Evolutionary conservation across 1,139 yeast species (phyloP).

Genomic region (Zhuliangozyma parablackwelliae): DNA sequence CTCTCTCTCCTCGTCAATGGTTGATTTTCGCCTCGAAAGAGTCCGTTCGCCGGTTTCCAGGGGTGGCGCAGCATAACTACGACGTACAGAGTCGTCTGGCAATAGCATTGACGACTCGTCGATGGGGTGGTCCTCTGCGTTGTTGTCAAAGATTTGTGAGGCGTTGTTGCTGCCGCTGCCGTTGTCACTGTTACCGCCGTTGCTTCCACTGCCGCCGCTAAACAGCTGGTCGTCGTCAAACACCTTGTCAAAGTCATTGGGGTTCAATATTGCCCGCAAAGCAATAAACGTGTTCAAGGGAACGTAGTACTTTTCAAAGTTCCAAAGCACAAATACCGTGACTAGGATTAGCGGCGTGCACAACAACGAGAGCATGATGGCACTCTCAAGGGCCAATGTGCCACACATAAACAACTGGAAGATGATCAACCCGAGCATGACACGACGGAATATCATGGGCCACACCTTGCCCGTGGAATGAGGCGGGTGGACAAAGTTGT

Average conservation of each 20-base stretch:
- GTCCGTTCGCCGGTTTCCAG: not conserved
- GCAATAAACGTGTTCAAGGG: constrained; percentile 62
- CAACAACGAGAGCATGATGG: constrained; percentile 47
- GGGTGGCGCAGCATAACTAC: constrained; percentile 3
- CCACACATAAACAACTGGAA: constrained; percentile 69
- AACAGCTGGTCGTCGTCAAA: constrained; percentile 30
- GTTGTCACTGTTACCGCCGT: not conserved
- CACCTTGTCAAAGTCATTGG: constrained; percentile 37
- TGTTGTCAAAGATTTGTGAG: constrained; percentile 17
- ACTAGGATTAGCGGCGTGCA: constrained; percentile 51
- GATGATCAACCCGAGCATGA: constrained; percentile 55
- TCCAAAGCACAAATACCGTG: constrained; percentile 47
- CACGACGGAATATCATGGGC: constrained; percentile 63
- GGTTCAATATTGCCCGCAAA: constrained; percentile 53
- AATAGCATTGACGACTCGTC: constrained; percentile 28
- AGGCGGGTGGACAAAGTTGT: constrained; percentile 66
- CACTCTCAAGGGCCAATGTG: constrained; percentile 61
- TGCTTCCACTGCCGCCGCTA: constrained; percentile 1
- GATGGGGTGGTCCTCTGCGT: constrained; percentile 7
- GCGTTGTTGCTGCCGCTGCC: constrained; percentile 22
- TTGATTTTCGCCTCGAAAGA: constrained; percentile 30
- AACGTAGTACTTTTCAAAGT: constrained; percentile 55
- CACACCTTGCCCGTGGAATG: constrained; percentile 71
- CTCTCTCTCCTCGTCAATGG: constrained; percentile 57
- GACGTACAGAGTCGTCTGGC: constrained; percentile 1